These are phyloP conservation scores for Panicum virgatum DNA, from an alignment of 202 grass and related monocot genomes.

Conservation along the genomic window DNA sequence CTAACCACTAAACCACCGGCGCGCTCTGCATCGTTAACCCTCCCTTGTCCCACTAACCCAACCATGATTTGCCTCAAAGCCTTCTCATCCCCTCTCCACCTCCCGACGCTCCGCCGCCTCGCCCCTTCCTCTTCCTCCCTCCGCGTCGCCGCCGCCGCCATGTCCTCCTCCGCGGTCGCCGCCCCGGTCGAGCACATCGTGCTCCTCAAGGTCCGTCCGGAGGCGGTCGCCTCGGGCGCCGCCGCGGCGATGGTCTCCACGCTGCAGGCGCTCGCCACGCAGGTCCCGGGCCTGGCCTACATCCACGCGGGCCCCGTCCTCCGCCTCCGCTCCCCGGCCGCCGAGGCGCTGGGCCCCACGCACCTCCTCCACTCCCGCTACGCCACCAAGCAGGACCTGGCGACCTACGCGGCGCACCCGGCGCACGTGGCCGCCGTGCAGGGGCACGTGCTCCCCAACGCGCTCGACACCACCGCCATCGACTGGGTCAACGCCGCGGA, in stretches of 20 bases:
- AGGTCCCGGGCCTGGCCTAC: conserved; percentile 66
- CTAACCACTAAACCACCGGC: neutral
- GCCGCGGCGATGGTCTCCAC: conserved; percentile 64
- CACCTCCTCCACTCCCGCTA: conserved; percentile 93
- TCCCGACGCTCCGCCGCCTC: conserved; percentile 24
- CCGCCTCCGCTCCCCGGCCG: conserved; percentile 64
- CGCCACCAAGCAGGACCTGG: conserved; percentile 79
- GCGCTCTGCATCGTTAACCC: conserved; percentile 37
- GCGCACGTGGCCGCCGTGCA: conserved; percentile 78
- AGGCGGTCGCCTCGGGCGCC: conserved; percentile 47
- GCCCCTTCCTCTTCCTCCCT: neutral
- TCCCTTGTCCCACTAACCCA: conserved; percentile 3
- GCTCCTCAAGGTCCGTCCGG: conserved; percentile 82
- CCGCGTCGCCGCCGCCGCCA: conserved; percentile 33
- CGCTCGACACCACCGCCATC: conserved; percentile 71
- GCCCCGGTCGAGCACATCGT: conserved; percentile 82
- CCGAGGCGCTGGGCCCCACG: conserved; percentile 67
- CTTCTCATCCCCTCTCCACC: conserved; percentile 36
- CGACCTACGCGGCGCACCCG: conserved; percentile 64
- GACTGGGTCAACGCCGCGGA: conserved; percentile 71
- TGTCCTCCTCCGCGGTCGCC: conserved; percentile 28
- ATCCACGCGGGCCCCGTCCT: conserved; percentile 72
- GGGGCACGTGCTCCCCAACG: conserved; percentile 60
- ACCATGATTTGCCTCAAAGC: conserved; percentile 47
- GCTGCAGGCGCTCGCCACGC: conserved; percentile 61